Conservation (phyloP, 768 basidiomycete species). For the Filobasidium wieringae region DNA sequence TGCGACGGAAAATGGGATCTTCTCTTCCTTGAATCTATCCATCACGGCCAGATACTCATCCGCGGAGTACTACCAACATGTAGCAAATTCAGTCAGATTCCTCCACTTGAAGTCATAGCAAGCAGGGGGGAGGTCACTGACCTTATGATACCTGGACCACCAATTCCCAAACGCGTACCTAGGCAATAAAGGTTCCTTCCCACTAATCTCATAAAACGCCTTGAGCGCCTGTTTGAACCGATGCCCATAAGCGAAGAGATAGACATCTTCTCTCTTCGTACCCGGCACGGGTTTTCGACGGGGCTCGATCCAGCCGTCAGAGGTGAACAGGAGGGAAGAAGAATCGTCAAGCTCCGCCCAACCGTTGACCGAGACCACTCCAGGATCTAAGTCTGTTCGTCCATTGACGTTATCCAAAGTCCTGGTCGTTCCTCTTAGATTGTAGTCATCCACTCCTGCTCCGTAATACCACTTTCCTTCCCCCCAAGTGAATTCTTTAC, state of each 20-base stretch:
- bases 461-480: conserved; percentile 2
- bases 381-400: conserved; percentile 14
- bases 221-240: conserved; percentile 19
- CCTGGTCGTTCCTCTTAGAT: conserved; percentile 16
- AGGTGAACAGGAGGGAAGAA: conserved; percentile 16
- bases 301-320: conserved; percentile 17
- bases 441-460: conserved; percentile 6
- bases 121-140: not conserved
- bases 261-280: conserved; percentile 12
- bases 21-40: conserved; percentile 23
- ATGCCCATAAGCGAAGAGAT: conserved; percentile 21
- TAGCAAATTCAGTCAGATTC: conserved; percentile 1
- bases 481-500: not conserved
- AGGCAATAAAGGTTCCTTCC: conserved; percentile 16
- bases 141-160: conserved; percentile 22
- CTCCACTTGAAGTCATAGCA: not conserved
- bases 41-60: conserved; percentile 19
- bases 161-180: conserved; percentile 24
- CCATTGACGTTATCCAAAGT: conserved; percentile 23
- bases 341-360: conserved; percentile 21
- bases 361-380: conserved; percentile 18
- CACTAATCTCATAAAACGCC: conserved; percentile 18
- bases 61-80: conserved; percentile 12
- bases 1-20: conserved; percentile 20
- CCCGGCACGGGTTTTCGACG: not conserved